Percentiles rank a stretch among this genome's conserved stretches.
Conservation (phyloP, 2,329 filamentous ascomycete species). For the Aspergillus transmontanensis region DNA sequence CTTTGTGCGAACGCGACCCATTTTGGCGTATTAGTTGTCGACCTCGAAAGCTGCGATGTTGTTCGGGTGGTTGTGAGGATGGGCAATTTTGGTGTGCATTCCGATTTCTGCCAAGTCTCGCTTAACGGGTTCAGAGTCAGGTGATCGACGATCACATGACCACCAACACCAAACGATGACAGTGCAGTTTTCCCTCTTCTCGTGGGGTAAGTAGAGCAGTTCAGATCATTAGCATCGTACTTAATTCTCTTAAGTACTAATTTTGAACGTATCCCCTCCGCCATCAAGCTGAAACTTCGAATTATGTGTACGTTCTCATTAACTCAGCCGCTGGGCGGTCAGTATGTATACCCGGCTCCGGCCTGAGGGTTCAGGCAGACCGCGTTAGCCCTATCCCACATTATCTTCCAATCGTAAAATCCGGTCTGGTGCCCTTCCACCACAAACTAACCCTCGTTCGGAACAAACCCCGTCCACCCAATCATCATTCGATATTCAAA, state of each 20-base stretch:
- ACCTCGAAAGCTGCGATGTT: conserved; percentile 12
- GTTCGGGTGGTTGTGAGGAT: conserved; percentile 17
- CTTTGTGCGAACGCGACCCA: conserved; percentile 56
- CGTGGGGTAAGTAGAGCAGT: background rate
- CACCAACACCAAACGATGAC: background rate
- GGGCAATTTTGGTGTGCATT: conserved; percentile 7
- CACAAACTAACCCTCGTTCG: background rate
- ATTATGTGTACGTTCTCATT: background rate
- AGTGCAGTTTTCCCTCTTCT: background rate
- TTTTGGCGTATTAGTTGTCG: conserved; percentile 44
- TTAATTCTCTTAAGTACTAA: background rate
- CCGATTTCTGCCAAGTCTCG: conserved; percentile 1
- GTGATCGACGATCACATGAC: background rate
- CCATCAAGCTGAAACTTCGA: background rate
- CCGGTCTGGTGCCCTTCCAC: background rate
- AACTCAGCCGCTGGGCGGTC: background rate
- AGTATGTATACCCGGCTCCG: no score
- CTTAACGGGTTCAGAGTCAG: background rate
- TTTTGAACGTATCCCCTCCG: background rate
- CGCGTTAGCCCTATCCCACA: conserved; percentile 5
- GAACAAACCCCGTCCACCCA: background rate
- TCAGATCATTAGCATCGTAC: background rate
- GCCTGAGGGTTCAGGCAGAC: background rate
- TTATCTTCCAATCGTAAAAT: conserved; percentile 2
- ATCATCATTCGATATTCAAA: background rate